Base-by-base conservation (phyloP, 179 eudicot species). In the Beta macrorhiza region DNA sequence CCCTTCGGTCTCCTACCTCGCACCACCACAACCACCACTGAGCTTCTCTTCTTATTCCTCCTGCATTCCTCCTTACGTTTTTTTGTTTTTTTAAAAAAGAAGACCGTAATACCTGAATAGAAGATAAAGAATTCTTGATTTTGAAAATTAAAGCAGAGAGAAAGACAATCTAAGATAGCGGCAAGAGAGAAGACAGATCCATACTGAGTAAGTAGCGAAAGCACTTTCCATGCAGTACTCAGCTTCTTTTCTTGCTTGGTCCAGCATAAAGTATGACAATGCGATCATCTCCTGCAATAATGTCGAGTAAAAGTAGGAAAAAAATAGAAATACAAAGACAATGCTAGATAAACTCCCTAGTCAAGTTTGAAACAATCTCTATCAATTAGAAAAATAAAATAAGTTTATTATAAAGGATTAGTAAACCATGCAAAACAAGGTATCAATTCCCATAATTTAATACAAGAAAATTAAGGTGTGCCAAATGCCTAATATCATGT, bases 151-250 rank as follows among this genome's bases (percentile, higher is more conserved):
- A 25, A 25, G 25, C 25, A 25, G 25, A 25, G 25, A 25, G 25
- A 25, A 25, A 25, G 25, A 63, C 22, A 20, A 25, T 2, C 20
- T 17, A 42, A 63, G 72, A 59, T 7, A 62, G 58, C 57, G 5
- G 19, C 37, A 59, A 63, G 62, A 19, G 70, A 68, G 44, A 72
- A 72, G 71, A 79, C 56, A 15, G 44, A 68, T 47, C 75, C 91
- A 83, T 90, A 96, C 99, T 82, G 85, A 74, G 86, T 96, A 96
- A 7, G 98, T 91, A 83, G 71, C 87, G 72, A 96, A 94, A 77
- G 99, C 97, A 89, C 84, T 91, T 84, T 96, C 99, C 99, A 96
- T 91, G 90, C 97, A 94, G 83, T 87, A 89, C 82, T 96, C 99
- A 51, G 94, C 98, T 67, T 96, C 99, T 87, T 96, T 96, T 85